phyloP scores from a whole-genome alignment of 2,329 filamentous ascomycete species.

The Colletotrichum magnum region DNA sequence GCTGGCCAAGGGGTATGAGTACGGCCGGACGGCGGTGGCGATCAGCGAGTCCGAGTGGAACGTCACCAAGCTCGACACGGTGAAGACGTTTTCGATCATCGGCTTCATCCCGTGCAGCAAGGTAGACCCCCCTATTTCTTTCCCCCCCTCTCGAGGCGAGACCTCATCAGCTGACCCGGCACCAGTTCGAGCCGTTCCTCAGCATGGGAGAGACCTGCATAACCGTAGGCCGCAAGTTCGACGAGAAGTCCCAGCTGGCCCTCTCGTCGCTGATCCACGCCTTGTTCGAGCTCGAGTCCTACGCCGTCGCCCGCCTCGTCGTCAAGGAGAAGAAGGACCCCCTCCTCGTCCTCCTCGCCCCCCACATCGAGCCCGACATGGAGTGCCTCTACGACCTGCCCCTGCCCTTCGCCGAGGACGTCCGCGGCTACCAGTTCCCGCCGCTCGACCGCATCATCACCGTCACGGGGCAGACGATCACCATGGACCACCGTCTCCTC shows the following conservation, averaged over 20 bases:
- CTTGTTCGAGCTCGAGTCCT: constrained; percentile 86
- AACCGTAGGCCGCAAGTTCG: constrained; percentile 81
- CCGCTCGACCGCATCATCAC: constrained; percentile 90
- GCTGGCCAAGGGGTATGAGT: constrained; percentile 93
- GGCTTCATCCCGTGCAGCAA: constrained; percentile 85
- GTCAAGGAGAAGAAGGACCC: constrained; percentile 87
- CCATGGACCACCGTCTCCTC: constrained; percentile 82
- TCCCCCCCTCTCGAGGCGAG: no score
- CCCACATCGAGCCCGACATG: constrained; percentile 81
- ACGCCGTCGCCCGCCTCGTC: constrained; percentile 89
- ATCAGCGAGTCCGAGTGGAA: constrained; percentile 90
- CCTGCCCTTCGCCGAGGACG: constrained; percentile 92
- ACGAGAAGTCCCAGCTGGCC: constrained; percentile 86
- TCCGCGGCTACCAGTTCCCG: constrained; percentile 91
- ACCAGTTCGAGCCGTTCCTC: constrained; percentile 84
- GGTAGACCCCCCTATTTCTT: constrained; percentile 59
- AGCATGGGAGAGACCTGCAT: constrained; percentile 86
- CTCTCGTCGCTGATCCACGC: constrained; percentile 92
- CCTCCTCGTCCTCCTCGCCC: constrained; percentile 82
- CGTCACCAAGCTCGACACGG: constrained; percentile 88
- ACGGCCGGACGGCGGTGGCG: constrained; percentile 91
- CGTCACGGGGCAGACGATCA: constrained; percentile 84
- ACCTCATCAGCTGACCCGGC: constrained; percentile 40
- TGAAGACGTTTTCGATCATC: constrained; percentile 82
- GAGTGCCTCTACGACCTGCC: constrained; percentile 93